Evolutionary conservation across 345 rosid species (phyloP).

Genomic region (Passiflora organensis): DNA sequence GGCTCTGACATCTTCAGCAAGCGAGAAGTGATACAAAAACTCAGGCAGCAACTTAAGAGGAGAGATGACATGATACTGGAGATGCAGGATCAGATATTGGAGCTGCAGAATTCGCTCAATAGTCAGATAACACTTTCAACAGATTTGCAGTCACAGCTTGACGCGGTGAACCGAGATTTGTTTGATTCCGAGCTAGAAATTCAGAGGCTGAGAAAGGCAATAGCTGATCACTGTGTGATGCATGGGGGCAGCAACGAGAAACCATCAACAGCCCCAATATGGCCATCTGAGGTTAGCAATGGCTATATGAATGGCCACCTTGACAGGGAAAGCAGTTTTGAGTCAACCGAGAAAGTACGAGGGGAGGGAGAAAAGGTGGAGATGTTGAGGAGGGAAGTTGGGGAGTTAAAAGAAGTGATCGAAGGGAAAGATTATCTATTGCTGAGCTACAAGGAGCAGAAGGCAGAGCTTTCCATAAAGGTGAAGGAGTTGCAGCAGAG

Average conservation of each 20-base stretch:
- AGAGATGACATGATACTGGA: conserved; percentile 90
- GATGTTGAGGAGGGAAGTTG: conserved; percentile 76
- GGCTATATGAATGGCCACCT: conserved; percentile 55
- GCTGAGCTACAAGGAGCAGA: conserved; percentile 83
- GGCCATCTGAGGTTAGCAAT: conserved; percentile 48
- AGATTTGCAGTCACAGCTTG: conserved; percentile 71
- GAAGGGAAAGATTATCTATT: conserved; percentile 84
- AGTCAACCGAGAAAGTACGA: conserved; percentile 38
- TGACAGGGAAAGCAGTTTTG: conserved; percentile 41
- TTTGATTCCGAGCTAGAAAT: conserved; percentile 78
- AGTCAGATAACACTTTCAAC: conserved; percentile 60
- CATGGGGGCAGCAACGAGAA: conserved; percentile 35
- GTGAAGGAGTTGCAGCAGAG: conserved; percentile 77
- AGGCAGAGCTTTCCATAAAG: conserved; percentile 69
- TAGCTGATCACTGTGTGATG: conserved; percentile 75
- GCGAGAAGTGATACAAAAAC: conserved; percentile 86
- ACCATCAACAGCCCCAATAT: conserved; percentile 25
- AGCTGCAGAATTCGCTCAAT: conserved; percentile 59
- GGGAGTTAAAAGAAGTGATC: conserved; percentile 79
- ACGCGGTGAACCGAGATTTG: conserved; percentile 64
- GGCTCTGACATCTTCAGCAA: conserved; percentile 94
- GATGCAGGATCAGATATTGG: conserved; percentile 91
- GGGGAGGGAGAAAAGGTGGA: conserved; percentile 53
- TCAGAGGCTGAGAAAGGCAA: conserved; percentile 79
- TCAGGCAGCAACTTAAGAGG: conserved; percentile 90